A percentile compares a stretch with the other conserved stretches of the same genome.
These are phyloP conservation scores for Fraxinus ornus DNA, from an alignment of 305 asterid species.

Conservation along the genomic window DNA sequence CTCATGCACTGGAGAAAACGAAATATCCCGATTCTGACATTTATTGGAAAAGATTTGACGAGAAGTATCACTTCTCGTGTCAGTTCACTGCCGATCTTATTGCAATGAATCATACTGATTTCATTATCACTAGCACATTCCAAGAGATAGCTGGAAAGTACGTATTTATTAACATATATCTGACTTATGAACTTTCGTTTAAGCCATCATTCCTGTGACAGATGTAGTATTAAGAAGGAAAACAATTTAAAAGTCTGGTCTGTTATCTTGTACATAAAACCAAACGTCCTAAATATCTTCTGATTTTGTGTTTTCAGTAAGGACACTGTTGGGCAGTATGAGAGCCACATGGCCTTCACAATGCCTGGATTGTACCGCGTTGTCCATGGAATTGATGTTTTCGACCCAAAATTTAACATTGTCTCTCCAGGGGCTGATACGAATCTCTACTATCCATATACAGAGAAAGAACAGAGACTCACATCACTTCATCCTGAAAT, in stretches of 20 bases:
- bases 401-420: conserved; percentile 76
- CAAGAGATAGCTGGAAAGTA: conserved; percentile 89
- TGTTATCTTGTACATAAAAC: neutral
- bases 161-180: neutral
- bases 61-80: conserved; percentile 75
- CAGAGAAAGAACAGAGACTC: conserved; percentile 62
- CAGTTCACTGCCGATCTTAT: conserved; percentile 75
- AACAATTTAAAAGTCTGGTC: neutral
- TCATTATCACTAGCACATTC: conserved; percentile 82
- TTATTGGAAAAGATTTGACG: conserved; percentile 59
- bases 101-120: conserved; percentile 80
- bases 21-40: conserved; percentile 75
- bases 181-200: neutral
- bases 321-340: conserved; percentile 78
- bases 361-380: conserved; percentile 87
- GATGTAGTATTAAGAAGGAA: neutral
- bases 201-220: neutral
- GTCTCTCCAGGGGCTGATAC: conserved; percentile 79
- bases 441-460: conserved; percentile 59
- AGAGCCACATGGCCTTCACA: conserved; percentile 75
- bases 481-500: conserved; percentile 63
- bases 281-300: neutral
- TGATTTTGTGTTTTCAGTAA: conserved; percentile 40
- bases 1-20: conserved; percentile 83
- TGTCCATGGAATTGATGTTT: conserved; percentile 70